These are phyloP conservation scores for Ustilago lituana DNA, from an alignment of 1,284 basidiomycete species.

Conservation along the genomic window DNA sequence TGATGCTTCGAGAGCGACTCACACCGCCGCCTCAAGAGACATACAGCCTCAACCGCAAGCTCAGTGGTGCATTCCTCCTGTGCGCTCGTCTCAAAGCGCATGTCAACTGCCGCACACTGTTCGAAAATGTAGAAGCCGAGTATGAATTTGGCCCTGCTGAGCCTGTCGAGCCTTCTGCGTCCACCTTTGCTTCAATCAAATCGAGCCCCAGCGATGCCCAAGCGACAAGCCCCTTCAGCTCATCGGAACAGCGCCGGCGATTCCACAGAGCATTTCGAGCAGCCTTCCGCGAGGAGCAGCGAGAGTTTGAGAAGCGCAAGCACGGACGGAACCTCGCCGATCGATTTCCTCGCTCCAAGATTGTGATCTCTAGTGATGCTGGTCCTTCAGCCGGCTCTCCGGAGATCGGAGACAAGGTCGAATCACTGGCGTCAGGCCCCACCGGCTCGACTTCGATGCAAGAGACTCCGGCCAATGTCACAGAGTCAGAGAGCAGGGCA, in stretches of 20 bases:
- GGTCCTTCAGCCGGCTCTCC: slow-evolving; percentile 5
- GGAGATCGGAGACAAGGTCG: slow-evolving; percentile 23
- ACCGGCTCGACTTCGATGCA: slow-evolving; percentile 70
- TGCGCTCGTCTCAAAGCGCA: slow-evolving; percentile 82
- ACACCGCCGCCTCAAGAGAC: slow-evolving; percentile 94
- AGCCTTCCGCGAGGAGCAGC: background rate
- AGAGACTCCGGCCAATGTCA: slow-evolving; percentile 83
- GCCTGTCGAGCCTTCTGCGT: background rate
- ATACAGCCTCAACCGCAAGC: slow-evolving; percentile 92
- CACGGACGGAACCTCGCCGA: slow-evolving; percentile 39
- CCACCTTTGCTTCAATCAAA: no score
- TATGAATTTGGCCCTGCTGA: slow-evolving; percentile 31
- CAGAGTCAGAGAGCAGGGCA: slow-evolving; percentile 77
- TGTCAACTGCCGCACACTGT: slow-evolving; percentile 77
- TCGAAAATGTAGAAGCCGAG: slow-evolving; percentile 33
- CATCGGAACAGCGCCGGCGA: slow-evolving; percentile 27
- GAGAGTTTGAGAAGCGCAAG: no score
- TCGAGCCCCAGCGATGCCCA: background rate
- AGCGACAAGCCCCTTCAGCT: slow-evolving; percentile 10
- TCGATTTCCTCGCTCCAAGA: slow-evolving; percentile 38
- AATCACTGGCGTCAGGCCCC: slow-evolving; percentile 25
- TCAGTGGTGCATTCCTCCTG: slow-evolving; percentile 91
- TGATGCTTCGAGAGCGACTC: slow-evolving; percentile 87
- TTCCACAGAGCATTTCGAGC: slow-evolving; percentile 28
- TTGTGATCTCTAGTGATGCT: slow-evolving; percentile 11